Evolutionary conservation across 2,329 filamentous ascomycete genomes (phyloP).

Genomic region (Achaetomium macrosporum): DNA sequence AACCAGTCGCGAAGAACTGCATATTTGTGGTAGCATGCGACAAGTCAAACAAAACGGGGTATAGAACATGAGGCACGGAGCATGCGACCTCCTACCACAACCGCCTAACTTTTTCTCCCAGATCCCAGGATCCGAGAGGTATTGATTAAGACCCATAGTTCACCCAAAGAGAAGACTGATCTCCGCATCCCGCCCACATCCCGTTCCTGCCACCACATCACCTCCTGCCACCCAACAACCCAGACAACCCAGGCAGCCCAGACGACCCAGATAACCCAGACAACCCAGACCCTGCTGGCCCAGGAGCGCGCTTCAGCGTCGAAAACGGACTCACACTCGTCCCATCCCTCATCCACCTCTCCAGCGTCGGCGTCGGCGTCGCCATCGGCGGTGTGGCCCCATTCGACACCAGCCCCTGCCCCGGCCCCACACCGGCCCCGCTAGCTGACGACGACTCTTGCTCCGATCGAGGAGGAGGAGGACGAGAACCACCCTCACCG

Average conservation of each 20-base stretch:
- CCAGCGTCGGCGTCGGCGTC: conserved; percentile 25
- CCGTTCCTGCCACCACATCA: too few species aligned
- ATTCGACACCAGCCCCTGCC: not conserved
- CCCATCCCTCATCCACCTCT: conserved; percentile 31
- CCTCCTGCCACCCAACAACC: too few species aligned
- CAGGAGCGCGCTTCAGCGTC: conserved; percentile 21
- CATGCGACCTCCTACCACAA: too few species aligned
- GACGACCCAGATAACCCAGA: not conserved
- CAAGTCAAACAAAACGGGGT: too few species aligned
- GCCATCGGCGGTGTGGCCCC: conserved; percentile 6
- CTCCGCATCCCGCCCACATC: too few species aligned
- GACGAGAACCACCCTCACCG: not conserved
- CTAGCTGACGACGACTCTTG: not conserved
- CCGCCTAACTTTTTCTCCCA: too few species aligned
- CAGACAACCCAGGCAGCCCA: not conserved
- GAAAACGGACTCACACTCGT: conserved; percentile 33
- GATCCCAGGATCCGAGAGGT: too few species aligned
- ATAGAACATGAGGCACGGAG: too few species aligned
- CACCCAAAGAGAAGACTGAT: too few species aligned
- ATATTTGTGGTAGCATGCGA: too few species aligned
- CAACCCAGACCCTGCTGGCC: not conserved
- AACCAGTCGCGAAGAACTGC: too few species aligned
- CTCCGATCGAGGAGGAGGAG: not conserved
- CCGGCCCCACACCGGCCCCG: not conserved
- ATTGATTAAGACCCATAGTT: too few species aligned